phyloP scores from a whole-genome alignment of 192 early-diverging fungal genomes.

The Helicostylum pulchrum region DNA sequence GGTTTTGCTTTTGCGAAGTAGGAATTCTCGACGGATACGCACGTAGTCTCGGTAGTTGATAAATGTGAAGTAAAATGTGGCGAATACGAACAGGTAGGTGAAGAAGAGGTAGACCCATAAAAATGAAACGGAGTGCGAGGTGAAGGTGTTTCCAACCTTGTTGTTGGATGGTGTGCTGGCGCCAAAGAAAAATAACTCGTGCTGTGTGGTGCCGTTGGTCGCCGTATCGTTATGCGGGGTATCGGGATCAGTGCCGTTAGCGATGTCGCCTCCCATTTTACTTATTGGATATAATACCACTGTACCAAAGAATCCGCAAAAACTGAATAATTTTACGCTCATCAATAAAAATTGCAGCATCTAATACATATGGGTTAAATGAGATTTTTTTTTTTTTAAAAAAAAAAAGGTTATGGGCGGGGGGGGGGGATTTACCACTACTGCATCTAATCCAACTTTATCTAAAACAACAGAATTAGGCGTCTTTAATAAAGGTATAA shows the following conservation, averaged over 20 bases:
- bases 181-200: no score
- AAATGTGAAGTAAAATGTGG: constrained; percentile 47
- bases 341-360: constrained; percentile 54
- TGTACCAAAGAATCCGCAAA: constrained; percentile 46
- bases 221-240: constrained; percentile 4
- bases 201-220: not conserved
- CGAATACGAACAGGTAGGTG: constrained; percentile 53
- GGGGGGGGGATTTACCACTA: constrained; percentile 39
- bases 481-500: constrained; percentile 43
- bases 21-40: constrained; percentile 41
- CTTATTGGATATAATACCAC: constrained; percentile 49
- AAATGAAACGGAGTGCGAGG: constrained; percentile 9
- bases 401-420: no score
- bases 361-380: constrained; percentile 24
- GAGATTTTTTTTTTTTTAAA: not conserved
- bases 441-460: constrained; percentile 55
- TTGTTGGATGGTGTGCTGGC: not conserved
- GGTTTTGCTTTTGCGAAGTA: constrained; percentile 36
- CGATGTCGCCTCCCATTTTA: constrained; percentile 30
- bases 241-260: constrained; percentile 25
- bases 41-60: constrained; percentile 52
- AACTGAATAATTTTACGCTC: constrained; percentile 44
- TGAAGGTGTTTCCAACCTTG: not conserved
- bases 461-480: constrained; percentile 44
- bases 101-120: constrained; percentile 42